Evolutionary conservation across 2,329 filamentous ascomycete genomes (phyloP).

Genomic region (Penicillium sp.): DNA sequence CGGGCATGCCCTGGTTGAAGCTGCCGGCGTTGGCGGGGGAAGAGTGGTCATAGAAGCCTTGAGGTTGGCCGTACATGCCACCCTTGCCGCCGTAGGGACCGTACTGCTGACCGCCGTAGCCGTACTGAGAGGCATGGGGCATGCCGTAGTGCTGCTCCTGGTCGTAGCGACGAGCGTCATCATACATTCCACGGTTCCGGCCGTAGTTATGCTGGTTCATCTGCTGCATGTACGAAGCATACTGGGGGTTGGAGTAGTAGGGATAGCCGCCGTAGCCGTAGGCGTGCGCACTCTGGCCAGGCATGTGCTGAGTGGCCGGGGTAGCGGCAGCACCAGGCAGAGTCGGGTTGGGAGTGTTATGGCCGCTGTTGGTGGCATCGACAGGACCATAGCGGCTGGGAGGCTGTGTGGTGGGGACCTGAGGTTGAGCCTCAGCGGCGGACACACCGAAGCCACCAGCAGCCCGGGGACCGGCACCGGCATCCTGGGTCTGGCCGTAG

Average conservation of each 20-base stretch:
- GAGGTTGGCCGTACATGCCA: slow-evolving; percentile 63
- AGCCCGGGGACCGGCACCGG: slow-evolving; percentile 67
- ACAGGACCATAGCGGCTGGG: slow-evolving; percentile 68
- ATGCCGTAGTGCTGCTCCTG: slow-evolving; percentile 40
- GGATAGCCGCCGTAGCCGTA: slow-evolving; percentile 63
- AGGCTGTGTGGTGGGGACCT: slow-evolving; percentile 65
- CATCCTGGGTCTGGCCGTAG: slow-evolving; percentile 71
- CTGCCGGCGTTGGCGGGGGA: slow-evolving; percentile 59
- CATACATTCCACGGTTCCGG: slow-evolving; percentile 50
- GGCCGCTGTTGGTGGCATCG: slow-evolving; percentile 80
- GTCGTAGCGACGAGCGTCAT: slow-evolving; percentile 50
- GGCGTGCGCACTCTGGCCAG: slow-evolving; percentile 50
- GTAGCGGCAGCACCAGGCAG: slow-evolving; percentile 56
- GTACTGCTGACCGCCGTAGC: slow-evolving; percentile 53
- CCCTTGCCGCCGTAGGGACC: slow-evolving; percentile 55
- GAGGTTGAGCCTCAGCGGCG: slow-evolving; percentile 59
- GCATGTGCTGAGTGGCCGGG: slow-evolving; percentile 54
- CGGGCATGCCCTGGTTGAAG: slow-evolving; percentile 44
- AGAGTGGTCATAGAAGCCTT: slow-evolving; percentile 63
- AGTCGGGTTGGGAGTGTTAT: slow-evolving; percentile 84
- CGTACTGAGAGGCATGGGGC: slow-evolving; percentile 53
- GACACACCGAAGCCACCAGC: slow-evolving; percentile 71
- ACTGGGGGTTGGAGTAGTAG: slow-evolving; percentile 62
- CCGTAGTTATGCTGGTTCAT: slow-evolving; percentile 48
- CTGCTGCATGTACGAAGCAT: slow-evolving; percentile 60